These are phyloP conservation scores for Hordeum pubiflorum DNA, from an alignment of 202 grass and related monocot genomes.

Conservation along the genomic window DNA sequence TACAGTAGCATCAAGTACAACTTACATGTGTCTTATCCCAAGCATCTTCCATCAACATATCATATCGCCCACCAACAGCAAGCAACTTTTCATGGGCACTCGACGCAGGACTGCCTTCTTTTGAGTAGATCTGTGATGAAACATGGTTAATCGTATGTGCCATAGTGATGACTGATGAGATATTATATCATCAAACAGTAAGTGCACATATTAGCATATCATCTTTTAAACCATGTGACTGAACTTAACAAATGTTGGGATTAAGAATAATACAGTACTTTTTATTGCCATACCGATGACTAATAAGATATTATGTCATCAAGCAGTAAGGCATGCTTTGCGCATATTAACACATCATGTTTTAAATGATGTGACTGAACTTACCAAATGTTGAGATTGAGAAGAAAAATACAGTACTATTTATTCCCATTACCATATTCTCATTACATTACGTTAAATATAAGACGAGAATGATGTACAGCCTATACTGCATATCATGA, in stretches of 20 bases:
- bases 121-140: conserved; percentile 65
- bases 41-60: conserved; percentile 64
- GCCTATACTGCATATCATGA: background rate
- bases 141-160: background rate
- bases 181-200: background rate
- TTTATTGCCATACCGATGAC: background rate
- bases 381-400: background rate
- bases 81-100: conserved; percentile 62
- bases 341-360: conserved; percentile 1
- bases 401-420: background rate
- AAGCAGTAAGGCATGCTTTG: background rate
- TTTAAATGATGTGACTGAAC: conserved; percentile 1
- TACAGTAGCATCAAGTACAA: conserved; percentile 18
- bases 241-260: background rate
- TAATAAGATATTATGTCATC: background rate
- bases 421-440: background rate
- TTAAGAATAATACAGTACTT: background rate
- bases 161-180: conserved; percentile 13
- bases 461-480: conserved; percentile 1
- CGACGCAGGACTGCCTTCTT: conserved; percentile 53
- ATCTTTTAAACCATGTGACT: conserved; percentile 8
- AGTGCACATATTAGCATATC: conserved; percentile 4
- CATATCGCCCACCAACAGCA: conserved; percentile 87
- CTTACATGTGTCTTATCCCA: conserved; percentile 67
- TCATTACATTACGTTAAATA: background rate